Conservation (phyloP, 2,329 filamentous ascomycete genomes). For the Talaromyces sp. region DNA sequence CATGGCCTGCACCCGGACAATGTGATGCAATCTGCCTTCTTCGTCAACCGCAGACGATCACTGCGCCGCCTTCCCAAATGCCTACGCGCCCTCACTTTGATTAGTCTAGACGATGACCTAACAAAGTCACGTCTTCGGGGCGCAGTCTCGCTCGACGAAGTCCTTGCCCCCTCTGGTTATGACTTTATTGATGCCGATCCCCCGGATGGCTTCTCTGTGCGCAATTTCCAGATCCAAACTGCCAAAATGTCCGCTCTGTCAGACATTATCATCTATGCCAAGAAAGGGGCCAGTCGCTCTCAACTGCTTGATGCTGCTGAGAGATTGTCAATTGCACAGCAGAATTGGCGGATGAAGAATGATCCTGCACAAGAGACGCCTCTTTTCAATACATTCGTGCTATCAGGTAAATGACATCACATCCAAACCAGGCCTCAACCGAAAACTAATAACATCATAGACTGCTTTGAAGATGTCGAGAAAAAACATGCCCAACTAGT, state of each 20-base stretch:
- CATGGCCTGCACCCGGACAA: slow-evolving; percentile 90
- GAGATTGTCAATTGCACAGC: slow-evolving; percentile 69
- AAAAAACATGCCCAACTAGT: slow-evolving; percentile 65
- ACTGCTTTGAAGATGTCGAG: slow-evolving; percentile 68
- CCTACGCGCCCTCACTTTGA: slow-evolving; percentile 74
- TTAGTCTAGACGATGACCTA: slow-evolving; percentile 84
- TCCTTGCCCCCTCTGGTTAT: slow-evolving; percentile 56
- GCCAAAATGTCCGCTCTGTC: slow-evolving; percentile 83
- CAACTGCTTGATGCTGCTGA: slow-evolving; percentile 62
- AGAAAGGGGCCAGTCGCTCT: slow-evolving; percentile 55
- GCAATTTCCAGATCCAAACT: slow-evolving; percentile 95
- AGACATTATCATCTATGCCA: slow-evolving; percentile 89
- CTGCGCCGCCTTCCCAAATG: slow-evolving; percentile 68
- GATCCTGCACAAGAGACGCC: slow-evolving; percentile 53
- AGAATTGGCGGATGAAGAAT: slow-evolving; percentile 65
- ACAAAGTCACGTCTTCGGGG: slow-evolving; percentile 74
- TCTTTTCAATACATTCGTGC: slow-evolving; percentile 80
- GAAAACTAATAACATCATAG: slow-evolving; percentile 36
- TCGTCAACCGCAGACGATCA: slow-evolving; percentile 70
- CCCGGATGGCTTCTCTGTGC: slow-evolving; percentile 83
- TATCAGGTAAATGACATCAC: slow-evolving; percentile 47
- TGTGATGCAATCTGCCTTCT: slow-evolving; percentile 83
- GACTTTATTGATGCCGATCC: slow-evolving; percentile 83
- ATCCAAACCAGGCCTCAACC: not conserved
- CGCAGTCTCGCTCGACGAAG: slow-evolving; percentile 75